Evolutionary conservation across 2,329 filamentous ascomycete genomes (phyloP), one percentile per base, ranked within the genome.

Genomic region (Hypoxylon sp.): DNA sequence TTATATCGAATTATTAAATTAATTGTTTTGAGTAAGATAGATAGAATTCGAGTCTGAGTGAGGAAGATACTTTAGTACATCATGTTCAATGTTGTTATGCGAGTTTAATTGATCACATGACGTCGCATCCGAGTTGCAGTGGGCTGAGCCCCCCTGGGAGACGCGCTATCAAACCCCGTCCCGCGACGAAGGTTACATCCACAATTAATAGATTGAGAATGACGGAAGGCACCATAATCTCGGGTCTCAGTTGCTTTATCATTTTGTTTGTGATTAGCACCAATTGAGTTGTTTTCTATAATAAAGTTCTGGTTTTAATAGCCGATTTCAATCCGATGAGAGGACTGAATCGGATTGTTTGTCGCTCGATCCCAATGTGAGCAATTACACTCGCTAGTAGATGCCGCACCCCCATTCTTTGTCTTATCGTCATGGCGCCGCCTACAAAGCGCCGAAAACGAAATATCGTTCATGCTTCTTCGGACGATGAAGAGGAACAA

Each of bases 381-480:
- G 50, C 43, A 60, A 53, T 59, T 53, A 59, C 48, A 55, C 19
- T 50, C 28, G 46, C 34, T 61, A 65, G 59, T 71, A 68, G 69
- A 78, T 78, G 75, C 66, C 68, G 70, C 63, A 60, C 56, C 61
- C 53, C 30, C 67, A 46, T 67, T 53, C 43, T 51, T 36, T 59
- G 38, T 64, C 66, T 69, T 59, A 65, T 67, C 70, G 75, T 74
- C 70, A 89, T 89, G 87, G 84, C 85, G 74, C 86, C 86, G 79
- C 83, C 85, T 69, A 80, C 85, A 76, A 88, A 87, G 80, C 85
- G 88, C 77, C 85, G 85, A 72, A 87, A 83, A 82, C 85, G 84
- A 72, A 88, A 86, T 77, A 79, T 86, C 73, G 78, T 88, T 67
- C 81, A 83, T 56, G 79, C 79, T 68, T 85, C 80, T 70, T 85